Conservation (phyloP, 108 stramenopile genomes). For the Nitzschia sp. region DNA sequence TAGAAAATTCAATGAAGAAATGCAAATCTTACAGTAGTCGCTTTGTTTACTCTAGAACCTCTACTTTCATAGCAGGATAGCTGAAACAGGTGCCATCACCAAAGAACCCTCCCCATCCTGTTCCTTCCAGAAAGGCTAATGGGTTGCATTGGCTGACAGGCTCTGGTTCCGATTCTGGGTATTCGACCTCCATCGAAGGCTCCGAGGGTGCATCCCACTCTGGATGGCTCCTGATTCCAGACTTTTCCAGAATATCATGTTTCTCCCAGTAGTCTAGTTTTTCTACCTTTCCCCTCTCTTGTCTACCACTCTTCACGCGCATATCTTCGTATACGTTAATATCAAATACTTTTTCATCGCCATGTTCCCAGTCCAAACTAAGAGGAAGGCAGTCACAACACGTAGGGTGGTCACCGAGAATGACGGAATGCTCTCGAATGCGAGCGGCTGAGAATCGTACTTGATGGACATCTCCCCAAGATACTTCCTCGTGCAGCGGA, state of each 20-base stretch:
- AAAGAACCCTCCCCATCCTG: background rate
- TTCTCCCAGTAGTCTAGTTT: conserved; percentile 26
- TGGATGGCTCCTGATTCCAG: background rate
- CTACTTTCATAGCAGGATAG: conserved; percentile 13
- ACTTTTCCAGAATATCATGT: conserved; percentile 14
- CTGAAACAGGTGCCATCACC: conserved; percentile 3
- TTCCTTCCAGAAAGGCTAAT: background rate
- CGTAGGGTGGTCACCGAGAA: conserved; percentile 52
- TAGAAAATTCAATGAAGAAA: background rate
- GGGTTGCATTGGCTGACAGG: conserved; percentile 8
- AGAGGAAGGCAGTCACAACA: conserved; percentile 45
- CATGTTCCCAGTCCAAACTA: conserved; percentile 52
- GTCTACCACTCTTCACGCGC: background rate
- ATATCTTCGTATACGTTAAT: conserved; percentile 30
- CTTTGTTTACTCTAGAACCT: conserved; percentile 7
- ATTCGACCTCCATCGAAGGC: conserved; percentile 4
- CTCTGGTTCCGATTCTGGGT: background rate
- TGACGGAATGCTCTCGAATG: conserved; percentile 39
- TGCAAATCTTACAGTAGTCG: background rate
- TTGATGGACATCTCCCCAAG: background rate
- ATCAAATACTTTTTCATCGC: conserved; percentile 26
- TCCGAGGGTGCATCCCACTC: background rate
- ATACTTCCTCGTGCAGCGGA: background rate
- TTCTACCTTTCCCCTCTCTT: conserved; percentile 7
- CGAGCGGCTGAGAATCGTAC: conserved; percentile 17